Percentiles rank a stretch among this genome's conserved stretches.
Evolutionary conservation across 352 stramenopile genomes (phyloP).

Genomic region (Halophytophthora polymorphica): DNA sequence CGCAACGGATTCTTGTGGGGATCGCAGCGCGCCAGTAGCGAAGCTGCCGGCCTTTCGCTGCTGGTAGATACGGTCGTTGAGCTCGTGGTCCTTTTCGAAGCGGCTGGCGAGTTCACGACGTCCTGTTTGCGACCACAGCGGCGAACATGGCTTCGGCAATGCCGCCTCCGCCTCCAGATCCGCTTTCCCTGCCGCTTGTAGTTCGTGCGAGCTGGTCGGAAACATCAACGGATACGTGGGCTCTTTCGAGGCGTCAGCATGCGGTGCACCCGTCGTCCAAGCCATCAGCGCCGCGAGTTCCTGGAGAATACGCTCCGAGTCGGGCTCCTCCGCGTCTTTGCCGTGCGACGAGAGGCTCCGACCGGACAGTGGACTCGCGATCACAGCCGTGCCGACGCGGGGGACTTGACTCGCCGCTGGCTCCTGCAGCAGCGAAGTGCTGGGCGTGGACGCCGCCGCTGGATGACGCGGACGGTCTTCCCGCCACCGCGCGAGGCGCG

Average conservation of each 20-base stretch:
- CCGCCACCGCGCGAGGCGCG: slow-evolving; percentile 25
- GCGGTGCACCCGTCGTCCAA: slow-evolving; percentile 37
- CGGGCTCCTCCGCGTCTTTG: slow-evolving; percentile 60
- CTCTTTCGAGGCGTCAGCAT: background rate
- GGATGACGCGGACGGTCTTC: slow-evolving; percentile 3
- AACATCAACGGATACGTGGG: slow-evolving; percentile 24
- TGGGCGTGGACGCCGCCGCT: background rate
- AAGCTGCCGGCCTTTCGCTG: slow-evolving; percentile 21
- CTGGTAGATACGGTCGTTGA: slow-evolving; percentile 45
- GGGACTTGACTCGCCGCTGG: slow-evolving; percentile 25
- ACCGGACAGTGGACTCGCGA: slow-evolving; percentile 59
- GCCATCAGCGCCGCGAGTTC: slow-evolving; percentile 47
- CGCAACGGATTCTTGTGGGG: slow-evolving; percentile 2
- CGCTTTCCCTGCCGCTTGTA: slow-evolving; percentile 2
- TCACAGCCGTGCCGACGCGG: slow-evolving; percentile 20
- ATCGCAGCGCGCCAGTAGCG: background rate
- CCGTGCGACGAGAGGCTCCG: slow-evolving; percentile 31
- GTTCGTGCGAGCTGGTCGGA: background rate
- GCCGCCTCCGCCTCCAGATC: background rate
- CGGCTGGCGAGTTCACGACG: slow-evolving; percentile 22
- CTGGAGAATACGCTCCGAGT: slow-evolving; percentile 48
- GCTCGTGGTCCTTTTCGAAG: slow-evolving; percentile 58
- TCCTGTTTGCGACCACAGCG: slow-evolving; percentile 56
- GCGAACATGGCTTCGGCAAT: slow-evolving; percentile 28
- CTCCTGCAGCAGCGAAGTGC: slow-evolving; percentile 54